Conservation (phyloP, 352 stramenopile genomes). For the Phytophthora pseudosyringae region DNA sequence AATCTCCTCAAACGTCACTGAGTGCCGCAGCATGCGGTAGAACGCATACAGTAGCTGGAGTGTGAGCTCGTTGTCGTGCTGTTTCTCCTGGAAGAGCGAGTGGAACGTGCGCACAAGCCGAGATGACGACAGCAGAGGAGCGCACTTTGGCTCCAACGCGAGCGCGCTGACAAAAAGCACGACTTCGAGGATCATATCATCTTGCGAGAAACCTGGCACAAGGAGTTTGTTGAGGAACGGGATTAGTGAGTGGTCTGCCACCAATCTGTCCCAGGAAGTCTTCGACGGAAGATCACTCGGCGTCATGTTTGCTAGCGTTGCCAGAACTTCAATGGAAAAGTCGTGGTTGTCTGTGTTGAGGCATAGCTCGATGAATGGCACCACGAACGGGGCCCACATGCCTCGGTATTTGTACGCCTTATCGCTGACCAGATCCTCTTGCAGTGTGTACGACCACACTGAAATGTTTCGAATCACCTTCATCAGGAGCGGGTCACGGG, state of each 20-base stretch:
- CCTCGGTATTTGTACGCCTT: conserved; percentile 92
- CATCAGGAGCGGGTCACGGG: conserved; percentile 92
- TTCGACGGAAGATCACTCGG: conserved; percentile 89
- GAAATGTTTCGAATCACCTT: conserved; percentile 94
- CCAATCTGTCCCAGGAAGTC: conserved; percentile 89
- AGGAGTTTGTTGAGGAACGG: conserved; percentile 93
- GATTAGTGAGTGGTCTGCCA: conserved; percentile 87
- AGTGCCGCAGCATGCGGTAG: conserved; percentile 77
- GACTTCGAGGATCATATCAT: conserved; percentile 93
- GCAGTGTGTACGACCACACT: conserved; percentile 91
- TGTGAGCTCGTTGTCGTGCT: conserved; percentile 87
- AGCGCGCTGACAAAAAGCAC: conserved; percentile 87
- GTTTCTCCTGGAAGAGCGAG: conserved; percentile 86
- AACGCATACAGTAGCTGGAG: conserved; percentile 84
- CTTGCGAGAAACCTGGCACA: conserved; percentile 91
- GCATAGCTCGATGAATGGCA: conserved; percentile 88
- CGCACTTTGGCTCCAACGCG: conserved; percentile 85
- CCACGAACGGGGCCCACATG: conserved; percentile 93
- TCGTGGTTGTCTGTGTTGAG: conserved; percentile 92
- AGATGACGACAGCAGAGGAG: conserved; percentile 75
- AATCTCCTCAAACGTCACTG: conserved; percentile 83
- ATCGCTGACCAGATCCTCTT: conserved; percentile 87
- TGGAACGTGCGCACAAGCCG: conserved; percentile 79
- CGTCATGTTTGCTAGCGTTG: conserved; percentile 94
- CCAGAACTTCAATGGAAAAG: conserved; percentile 93